Conservation (phyloP, 164 flowering plant species). For the Nelumbo lutea region DNA sequence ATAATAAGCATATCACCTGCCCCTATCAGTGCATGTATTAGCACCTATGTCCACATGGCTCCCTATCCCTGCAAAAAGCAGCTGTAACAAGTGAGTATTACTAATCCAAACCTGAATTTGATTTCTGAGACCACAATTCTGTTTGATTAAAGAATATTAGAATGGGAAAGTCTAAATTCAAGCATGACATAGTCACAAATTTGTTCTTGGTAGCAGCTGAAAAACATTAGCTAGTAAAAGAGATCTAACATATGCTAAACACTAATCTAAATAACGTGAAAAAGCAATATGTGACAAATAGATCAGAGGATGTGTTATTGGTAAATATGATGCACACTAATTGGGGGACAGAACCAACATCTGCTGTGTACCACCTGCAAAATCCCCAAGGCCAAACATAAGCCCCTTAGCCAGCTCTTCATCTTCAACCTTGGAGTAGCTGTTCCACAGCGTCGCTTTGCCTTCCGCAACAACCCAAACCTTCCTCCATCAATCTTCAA, state of each 20-base stretch:
- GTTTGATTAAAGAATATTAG: background rate
- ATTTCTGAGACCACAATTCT: background rate
- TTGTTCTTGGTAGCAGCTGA: background rate
- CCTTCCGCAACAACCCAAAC: too few relatives aligned
- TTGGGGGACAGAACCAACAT: too few relatives aligned
- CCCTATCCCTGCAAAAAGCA: conserved; percentile 53
- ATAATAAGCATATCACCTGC: conserved; percentile 45
- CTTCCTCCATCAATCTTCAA: too few relatives aligned
- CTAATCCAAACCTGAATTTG: background rate
- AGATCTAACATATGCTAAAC: background rate
- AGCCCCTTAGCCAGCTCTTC: too few relatives aligned
- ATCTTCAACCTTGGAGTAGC: too few relatives aligned
- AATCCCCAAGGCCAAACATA: too few relatives aligned
- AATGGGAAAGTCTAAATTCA: background rate
- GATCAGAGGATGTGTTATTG: background rate
- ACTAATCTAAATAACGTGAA: background rate
- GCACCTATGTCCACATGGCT: conserved; percentile 87
- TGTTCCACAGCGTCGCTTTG: too few relatives aligned
- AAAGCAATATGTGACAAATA: background rate
- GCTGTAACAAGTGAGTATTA: conserved; percentile 26
- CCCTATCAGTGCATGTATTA: conserved; percentile 90
- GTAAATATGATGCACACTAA: background rate
- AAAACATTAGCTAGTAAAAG: background rate
- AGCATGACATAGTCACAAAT: background rate
- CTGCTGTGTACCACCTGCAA: too few relatives aligned